Evolutionary conservation across 441 rosid genomes (phyloP), one percentile per base, ranked within the genome.

Genomic region (Aleurites moluccanus): DNA sequence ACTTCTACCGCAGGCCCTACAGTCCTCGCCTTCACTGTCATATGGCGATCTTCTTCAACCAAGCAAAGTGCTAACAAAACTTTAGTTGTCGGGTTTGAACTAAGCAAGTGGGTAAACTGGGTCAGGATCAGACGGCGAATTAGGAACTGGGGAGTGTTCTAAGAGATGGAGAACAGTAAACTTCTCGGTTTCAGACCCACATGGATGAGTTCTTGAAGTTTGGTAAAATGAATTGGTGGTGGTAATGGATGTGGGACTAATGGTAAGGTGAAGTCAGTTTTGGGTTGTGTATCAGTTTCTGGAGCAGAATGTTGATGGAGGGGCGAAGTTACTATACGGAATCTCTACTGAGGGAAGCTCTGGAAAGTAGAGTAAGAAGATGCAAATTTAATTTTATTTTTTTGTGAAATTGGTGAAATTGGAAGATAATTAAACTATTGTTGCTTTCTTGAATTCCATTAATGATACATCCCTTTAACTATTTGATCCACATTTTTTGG

Each of bases 271-370:
- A 73, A 16, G 10, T 65, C 21, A 6, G 82, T 79, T n/a, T n/a
- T n/a, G n/a, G n/a, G n/a, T n/a, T n/a, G n/a, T n/a, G n/a, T n/a
- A n/a, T n/a, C n/a, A n/a, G 27, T n/a, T 20, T 52, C 21, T 5
- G 60, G 27, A 35, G 38, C 40, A 44, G 59, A 21, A 6, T 65
- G 72, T 33, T 69, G 75, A 69, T 78, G 84, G 61, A 82, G 81
- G 3, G 85, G 90, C 47, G 93, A 86, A 63, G 72, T 74, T 1
- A 89, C 73, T 42, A 83, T 84, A 3, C 94, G 96, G 79, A 93
- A 88, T 21, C 81, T 85, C 98, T 96, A 90, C 35, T 88, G 96
- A 50, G 96, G 89, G 89, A 91, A 92, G 86, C 94, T 90, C 57
- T 90, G 97, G 30, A 95, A 92, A 72, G 92, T 80, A 67, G 93